Base-by-base conservation (phyloP, 345 rosid species). In the Bruguiera sexangula region DNA sequence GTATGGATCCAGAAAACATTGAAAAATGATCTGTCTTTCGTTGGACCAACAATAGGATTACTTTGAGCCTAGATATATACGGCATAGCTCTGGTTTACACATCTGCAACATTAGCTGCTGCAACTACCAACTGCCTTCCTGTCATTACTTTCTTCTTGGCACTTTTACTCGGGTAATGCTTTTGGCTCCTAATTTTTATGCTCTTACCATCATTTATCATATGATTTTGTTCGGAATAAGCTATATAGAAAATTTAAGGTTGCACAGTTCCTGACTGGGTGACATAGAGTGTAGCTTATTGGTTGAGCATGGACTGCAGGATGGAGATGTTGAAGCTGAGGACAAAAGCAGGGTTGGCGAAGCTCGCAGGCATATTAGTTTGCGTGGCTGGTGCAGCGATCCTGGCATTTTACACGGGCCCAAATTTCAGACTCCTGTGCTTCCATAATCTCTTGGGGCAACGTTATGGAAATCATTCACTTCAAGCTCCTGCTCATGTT, bases 71-170 rank as follows among this genome's bases (percentile, higher is more conserved):
- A 74, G 80, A 88, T 67, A 57, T 91, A 37, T 75, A 83, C 78
- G 97, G 97, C 6, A 37, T 94, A 1, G 98, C 90, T 58, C 80
- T 94, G 19, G 63, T 86, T 21, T 88, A 91, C 78, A 88, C 97
- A 1, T 75, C 96, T 27, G 90, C 97, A 37, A 85, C 93, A 76
- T 73, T 94, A 78, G 98, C 93, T 22, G 94, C 98, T 60, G 95
- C 97, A 24, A 84, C 86, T n/a, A 69, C 91, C 52, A 89, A 93
- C 69, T 79, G 84, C 24, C 95, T 94, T 69, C 97, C 98, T 20
- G 97, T 85, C 75, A 85, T 94, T 67, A 94, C 98, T 67, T 91
- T 94, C 85, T 82, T 94, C 80, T 82, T 94, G 72, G 98, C 98
- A 8, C 79, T 94, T 66, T 50, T 86, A 36, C 84, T 91, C 70